These are phyloP conservation scores for Nidula niveotomentosa DNA, from an alignment of 1,284 basidiomycete species.

Conservation along the genomic window DNA sequence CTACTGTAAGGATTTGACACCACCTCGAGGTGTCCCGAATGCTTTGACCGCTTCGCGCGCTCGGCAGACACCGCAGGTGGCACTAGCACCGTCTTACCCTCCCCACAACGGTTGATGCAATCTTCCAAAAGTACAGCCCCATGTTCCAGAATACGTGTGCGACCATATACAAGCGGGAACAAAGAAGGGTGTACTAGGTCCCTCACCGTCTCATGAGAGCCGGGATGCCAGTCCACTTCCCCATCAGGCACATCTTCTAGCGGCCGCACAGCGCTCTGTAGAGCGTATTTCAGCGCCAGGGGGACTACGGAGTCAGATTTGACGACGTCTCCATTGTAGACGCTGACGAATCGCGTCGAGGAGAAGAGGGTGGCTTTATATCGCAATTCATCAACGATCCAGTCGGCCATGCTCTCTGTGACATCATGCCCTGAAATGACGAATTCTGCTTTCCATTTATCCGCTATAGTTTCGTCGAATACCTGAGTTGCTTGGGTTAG, in stretches of 20 bases:
- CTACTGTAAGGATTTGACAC: slow-evolving; percentile 9
- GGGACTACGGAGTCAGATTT: slow-evolving; percentile 24
- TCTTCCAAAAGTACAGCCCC: slow-evolving; percentile 12
- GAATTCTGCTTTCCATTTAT: background rate
- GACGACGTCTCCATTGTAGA: slow-evolving; percentile 23
- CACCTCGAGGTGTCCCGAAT: background rate
- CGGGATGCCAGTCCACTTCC: slow-evolving; percentile 44
- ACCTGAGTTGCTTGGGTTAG: background rate
- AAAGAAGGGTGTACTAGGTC: slow-evolving; percentile 45
- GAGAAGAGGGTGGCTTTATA: background rate
- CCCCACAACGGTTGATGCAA: slow-evolving; percentile 16
- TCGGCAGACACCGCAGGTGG: slow-evolving; percentile 1
- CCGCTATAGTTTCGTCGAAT: background rate
- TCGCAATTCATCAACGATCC: background rate
- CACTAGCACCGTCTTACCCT: slow-evolving; percentile 11
- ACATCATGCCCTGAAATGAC: background rate
- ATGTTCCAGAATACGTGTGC: slow-evolving; percentile 14
- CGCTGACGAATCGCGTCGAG: background rate
- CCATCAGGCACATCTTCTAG: slow-evolving; percentile 35
- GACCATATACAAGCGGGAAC: slow-evolving; percentile 35
- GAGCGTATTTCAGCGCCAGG: slow-evolving; percentile 8
- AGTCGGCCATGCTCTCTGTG: background rate
- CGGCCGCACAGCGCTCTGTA: slow-evolving; percentile 15
- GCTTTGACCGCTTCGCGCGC: background rate
- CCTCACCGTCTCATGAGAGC: slow-evolving; percentile 38